phyloP scores from a whole-genome alignment of 345 rosid species.

The Aquilaria yunnanensis region DNA sequence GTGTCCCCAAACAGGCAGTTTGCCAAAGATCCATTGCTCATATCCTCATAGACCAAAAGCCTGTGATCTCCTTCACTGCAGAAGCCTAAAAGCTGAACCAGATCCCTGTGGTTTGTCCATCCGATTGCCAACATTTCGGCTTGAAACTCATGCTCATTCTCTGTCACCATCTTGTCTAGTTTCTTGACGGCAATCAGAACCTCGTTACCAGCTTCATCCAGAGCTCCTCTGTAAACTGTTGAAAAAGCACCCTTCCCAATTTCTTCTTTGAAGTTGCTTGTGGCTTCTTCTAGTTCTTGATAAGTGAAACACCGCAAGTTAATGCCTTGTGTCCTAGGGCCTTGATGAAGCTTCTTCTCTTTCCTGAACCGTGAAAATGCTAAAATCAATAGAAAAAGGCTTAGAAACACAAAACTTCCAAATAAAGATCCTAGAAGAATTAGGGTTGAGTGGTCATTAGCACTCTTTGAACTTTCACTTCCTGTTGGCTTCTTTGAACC shows the following conservation, averaged over 20 bases:
- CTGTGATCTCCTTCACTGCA: slow-evolving; percentile 8
- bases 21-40: neutral
- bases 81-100: slow-evolving; percentile 3
- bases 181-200: neutral
- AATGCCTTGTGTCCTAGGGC: no score
- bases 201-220: neutral
- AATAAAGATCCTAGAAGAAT: no score
- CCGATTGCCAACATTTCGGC: slow-evolving; percentile 8
- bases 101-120: slow-evolving; percentile 4
- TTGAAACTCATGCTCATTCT: slow-evolving; percentile 1
- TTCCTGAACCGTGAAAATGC: no score
- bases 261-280: slow-evolving; percentile 7
- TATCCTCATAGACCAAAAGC: slow-evolving; percentile 3
- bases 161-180: neutral
- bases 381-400: no score
- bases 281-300: slow-evolving; percentile 6
- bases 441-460: no score
- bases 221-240: slow-evolving; percentile 9
- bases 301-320: neutral
- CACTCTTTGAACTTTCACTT: no score
- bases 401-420: no score
- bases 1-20: neutral
- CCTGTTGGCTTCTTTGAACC: no score
- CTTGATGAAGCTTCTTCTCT: no score
- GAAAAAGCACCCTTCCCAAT: slow-evolving; percentile 3